Percentiles rank a stretch among this genome's conserved stretches.
phyloP scores from a whole-genome alignment of 305 asterid genomes.

The Solanum hybrid region DNA sequence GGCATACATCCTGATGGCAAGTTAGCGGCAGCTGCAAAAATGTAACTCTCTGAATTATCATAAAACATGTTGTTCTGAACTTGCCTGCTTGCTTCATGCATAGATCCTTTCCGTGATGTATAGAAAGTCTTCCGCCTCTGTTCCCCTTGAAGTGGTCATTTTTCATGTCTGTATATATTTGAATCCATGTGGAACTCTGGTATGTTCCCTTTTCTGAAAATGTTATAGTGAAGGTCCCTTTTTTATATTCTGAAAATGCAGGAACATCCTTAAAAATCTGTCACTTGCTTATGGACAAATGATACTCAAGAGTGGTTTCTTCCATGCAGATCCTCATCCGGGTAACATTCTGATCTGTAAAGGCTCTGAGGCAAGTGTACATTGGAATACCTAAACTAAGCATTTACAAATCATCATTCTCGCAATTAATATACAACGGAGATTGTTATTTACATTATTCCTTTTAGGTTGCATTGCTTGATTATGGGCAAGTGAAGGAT shows the following conservation, averaged over 20 bases:
- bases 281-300: constrained; percentile 96
- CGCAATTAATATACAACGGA: background rate
- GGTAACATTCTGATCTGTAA: constrained; percentile 93
- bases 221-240: background rate
- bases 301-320: constrained; percentile 94
- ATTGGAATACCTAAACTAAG: background rate
- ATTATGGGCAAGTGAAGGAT: constrained; percentile 99
- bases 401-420: background rate
- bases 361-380: constrained; percentile 74
- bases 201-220: background rate
- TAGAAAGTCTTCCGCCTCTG: background rate
- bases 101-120: background rate
- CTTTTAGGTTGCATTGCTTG: constrained; percentile 87
- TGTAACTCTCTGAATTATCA: constrained; percentile 55
- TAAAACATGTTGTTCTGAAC: constrained; percentile 22
- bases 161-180: background rate
- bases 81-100: background rate
- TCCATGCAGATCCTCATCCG: constrained; percentile 99
- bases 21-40: constrained; percentile 88
- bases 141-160: background rate
- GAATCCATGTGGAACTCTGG: background rate
- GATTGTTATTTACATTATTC: constrained; percentile 4
- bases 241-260: constrained; percentile 19
- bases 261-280: constrained; percentile 86
- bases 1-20: constrained; percentile 88